Conservation (phyloP, 2,329 filamentous ascomycete species). For the Epichloe sp. region DNA sequence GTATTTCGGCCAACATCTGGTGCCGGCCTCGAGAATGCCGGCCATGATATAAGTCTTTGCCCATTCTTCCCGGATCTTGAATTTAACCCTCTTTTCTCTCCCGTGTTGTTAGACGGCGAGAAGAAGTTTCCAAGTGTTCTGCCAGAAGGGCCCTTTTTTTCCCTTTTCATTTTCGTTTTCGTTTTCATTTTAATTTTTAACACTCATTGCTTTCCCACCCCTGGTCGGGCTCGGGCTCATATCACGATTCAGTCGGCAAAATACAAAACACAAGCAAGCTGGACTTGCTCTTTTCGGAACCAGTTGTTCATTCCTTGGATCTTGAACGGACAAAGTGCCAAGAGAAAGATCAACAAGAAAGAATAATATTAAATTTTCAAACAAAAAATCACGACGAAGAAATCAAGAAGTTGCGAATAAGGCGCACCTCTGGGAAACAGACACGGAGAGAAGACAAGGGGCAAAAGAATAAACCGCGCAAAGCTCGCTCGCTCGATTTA, state of each 20-base stretch:
- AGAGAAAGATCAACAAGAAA: not conserved
- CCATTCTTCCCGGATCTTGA: slow-evolving; percentile 27
- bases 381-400: not conserved
- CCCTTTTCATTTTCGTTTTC: slow-evolving; percentile 21
- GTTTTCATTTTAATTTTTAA: slow-evolving; percentile 17
- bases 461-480: not conserved
- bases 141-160: slow-evolving; percentile 26
- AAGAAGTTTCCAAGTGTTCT: slow-evolving; percentile 14
- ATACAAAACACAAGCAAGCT: slow-evolving; percentile 32
- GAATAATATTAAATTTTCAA: not conserved
- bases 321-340: not conserved
- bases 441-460: not conserved
- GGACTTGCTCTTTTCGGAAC: slow-evolving; percentile 38
- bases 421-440: not conserved
- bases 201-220: slow-evolving; percentile 21
- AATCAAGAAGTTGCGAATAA: not conserved
- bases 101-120: slow-evolving; percentile 27
- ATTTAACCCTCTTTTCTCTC: slow-evolving; percentile 25
- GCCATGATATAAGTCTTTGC: slow-evolving; percentile 47
- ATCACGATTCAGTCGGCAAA: not conserved
- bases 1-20: slow-evolving; percentile 13
- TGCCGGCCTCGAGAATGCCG: slow-evolving; percentile 26
- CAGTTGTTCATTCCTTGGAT: slow-evolving; percentile 20
- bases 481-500: not conserved
- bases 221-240: slow-evolving; percentile 19